Evolutionary conservation across 73 alveolate species (phyloP).

Genomic region (Paraurostyla sp.): DNA sequence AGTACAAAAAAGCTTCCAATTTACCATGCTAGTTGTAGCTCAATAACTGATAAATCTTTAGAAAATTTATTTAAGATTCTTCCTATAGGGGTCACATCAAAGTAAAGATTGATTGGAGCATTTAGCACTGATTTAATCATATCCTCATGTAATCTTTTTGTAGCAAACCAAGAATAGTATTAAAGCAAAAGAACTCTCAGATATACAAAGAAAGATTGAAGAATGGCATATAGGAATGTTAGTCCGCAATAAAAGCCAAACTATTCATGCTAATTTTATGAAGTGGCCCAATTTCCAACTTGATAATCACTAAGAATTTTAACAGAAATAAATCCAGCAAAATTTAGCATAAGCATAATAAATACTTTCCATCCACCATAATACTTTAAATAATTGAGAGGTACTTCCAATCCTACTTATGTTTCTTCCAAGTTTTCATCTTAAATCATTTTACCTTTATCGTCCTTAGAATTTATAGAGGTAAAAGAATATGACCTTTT

Average conservation of each 20-base stretch:
- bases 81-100: slow-evolving; percentile 97
- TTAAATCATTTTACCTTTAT: slow-evolving; percentile 53
- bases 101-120: slow-evolving; percentile 96
- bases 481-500: slow-evolving; percentile 11
- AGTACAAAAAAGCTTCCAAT: slow-evolving; percentile 2
- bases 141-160: slow-evolving; percentile 59
- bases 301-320: background rate
- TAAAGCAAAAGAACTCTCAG: background rate
- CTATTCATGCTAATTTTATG: background rate
- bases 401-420: slow-evolving; percentile 59
- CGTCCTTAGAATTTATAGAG: background rate
- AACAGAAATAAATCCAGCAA: background rate
- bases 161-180: slow-evolving; percentile 16
- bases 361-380: slow-evolving; percentile 42
- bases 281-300: slow-evolving; percentile 54
- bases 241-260: slow-evolving; percentile 40
- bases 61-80: slow-evolving; percentile 94
- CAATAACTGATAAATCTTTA: slow-evolving; percentile 73
- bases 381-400: slow-evolving; percentile 5
- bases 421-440: slow-evolving; percentile 75
- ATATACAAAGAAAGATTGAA: slow-evolving; percentile 18
- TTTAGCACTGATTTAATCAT: slow-evolving; percentile 67
- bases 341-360: background rate
- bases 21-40: slow-evolving; percentile 13
- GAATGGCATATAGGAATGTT: slow-evolving; percentile 26